These are phyloP conservation scores for Periconia macrospinosa DNA, from an alignment of 2,329 filamentous ascomycete genomes.

Conservation along the genomic window DNA sequence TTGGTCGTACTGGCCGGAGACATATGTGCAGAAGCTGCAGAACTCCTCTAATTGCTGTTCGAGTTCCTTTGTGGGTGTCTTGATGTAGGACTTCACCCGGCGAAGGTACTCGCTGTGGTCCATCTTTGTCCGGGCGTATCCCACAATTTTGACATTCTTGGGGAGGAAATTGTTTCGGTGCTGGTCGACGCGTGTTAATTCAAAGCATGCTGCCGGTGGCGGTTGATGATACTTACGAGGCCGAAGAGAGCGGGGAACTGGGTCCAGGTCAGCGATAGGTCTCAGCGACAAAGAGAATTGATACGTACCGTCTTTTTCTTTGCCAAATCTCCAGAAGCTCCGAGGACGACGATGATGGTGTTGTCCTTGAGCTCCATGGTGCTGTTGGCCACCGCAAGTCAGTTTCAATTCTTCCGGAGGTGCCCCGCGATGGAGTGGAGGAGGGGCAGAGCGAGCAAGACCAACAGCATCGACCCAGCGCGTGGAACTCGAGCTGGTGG, in stretches of 20 bases:
- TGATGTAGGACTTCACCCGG: slow-evolving; percentile 96
- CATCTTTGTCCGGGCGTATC: slow-evolving; percentile 99
- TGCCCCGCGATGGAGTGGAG: slow-evolving; percentile 3
- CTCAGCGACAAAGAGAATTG: slow-evolving; percentile 2
- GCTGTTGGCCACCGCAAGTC: slow-evolving; percentile 54
- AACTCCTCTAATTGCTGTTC: slow-evolving; percentile 95
- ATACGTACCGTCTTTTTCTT: slow-evolving; percentile 95
- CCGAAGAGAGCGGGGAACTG: slow-evolving; percentile 97
- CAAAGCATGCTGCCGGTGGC: slow-evolving; percentile 4
- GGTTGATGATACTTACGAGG: slow-evolving; percentile 68
- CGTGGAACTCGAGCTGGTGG: neutral
- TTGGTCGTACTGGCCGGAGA: slow-evolving; percentile 97
- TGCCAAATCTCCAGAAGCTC: slow-evolving; percentile 93
- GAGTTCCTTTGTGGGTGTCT: slow-evolving; percentile 95
- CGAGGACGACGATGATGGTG: slow-evolving; percentile 94
- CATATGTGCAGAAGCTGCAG: slow-evolving; percentile 82
- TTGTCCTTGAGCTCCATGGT: slow-evolving; percentile 97
- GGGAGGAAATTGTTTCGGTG: slow-evolving; percentile 98
- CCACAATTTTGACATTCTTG: slow-evolving; percentile 94
- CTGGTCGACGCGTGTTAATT: slow-evolving; percentile 52
- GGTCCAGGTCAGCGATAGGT: slow-evolving; percentile 22
- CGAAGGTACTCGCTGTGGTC: slow-evolving; percentile 93
- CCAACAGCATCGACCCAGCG: neutral
- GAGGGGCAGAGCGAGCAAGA: slow-evolving; percentile 8
- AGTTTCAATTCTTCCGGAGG: slow-evolving; percentile 18